phyloP scores from a whole-genome alignment of 768 basidiomycete genomes.

The Rhizopogon rudus region DNA sequence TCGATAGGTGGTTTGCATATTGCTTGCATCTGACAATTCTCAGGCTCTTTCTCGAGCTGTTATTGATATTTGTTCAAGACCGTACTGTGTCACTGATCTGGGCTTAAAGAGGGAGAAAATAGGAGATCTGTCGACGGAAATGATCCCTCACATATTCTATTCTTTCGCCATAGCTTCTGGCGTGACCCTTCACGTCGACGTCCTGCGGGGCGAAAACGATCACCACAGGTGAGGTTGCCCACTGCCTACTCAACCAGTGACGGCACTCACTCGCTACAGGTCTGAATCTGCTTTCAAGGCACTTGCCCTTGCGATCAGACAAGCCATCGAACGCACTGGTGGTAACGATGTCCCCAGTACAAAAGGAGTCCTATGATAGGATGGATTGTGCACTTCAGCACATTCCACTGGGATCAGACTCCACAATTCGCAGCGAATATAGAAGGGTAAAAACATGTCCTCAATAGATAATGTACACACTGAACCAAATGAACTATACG shows the following conservation, averaged over 20 bases:
- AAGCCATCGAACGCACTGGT: constrained; percentile 90
- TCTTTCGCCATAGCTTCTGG: constrained; percentile 98
- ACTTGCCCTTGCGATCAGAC: constrained; percentile 87
- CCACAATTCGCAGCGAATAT: not conserved
- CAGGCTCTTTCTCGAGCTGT: constrained; percentile 95
- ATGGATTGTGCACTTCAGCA: not conserved
- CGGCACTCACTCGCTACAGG: constrained; percentile 35
- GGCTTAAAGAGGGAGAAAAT: constrained; percentile 87
- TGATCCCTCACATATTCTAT: constrained; percentile 97
- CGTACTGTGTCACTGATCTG: constrained; percentile 91
- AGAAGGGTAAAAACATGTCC: not conserved
- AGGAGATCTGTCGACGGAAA: constrained; percentile 93
- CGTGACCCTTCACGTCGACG: constrained; percentile 91
- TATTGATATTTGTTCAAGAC: constrained; percentile 96
- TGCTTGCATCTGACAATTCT: constrained; percentile 3
- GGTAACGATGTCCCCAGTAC: constrained; percentile 92
- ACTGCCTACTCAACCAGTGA: not conserved
- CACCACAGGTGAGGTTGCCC: constrained; percentile 76
- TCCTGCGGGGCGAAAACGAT: constrained; percentile 92
- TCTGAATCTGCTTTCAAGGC: constrained; percentile 99
- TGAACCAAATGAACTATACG: too few relatives aligned
- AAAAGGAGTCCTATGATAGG: constrained; percentile 77
- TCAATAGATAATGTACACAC: constrained; percentile 6
- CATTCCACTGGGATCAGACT: not conserved
- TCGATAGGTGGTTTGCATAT: constrained; percentile 8